Evolutionary conservation across 2,329 filamentous ascomycete species (phyloP), one percentile per base, ranked within the genome.

Genomic region (Fusarium bulbicola): DNA sequence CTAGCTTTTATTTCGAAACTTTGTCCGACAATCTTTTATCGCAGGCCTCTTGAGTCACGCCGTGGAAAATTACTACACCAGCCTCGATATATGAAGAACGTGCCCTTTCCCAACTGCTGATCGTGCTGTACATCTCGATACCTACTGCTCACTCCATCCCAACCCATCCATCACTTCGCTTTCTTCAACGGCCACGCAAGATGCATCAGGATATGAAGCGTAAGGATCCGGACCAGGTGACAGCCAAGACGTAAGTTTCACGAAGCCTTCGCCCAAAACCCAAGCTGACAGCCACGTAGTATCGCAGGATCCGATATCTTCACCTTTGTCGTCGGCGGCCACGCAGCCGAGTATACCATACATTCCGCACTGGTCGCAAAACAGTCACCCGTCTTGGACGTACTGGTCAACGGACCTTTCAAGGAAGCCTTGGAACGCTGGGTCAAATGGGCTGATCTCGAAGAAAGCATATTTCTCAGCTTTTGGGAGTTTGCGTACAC

Each of bases 231-330:
- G 14, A 18, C 1, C 3, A 28, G 3, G 5, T 2, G 3, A 18
- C 24, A n/a, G 18, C 14, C 12, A 40, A 13, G 24, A 39, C 4
- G 50, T 30, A n/a, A 40, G 13, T 1, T 8, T 13, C 24, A 2
- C 4, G 3, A 9, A 6, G 15, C 9, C 13, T 13, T 12, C 3
- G 2, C 2, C 24, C 6, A 0, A 10, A 3, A 11, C 1, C 11
- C 3, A n/a, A 30, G n/a, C 50, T 54, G 20, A 40, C 24, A 40
- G 11, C 6, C 14, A 7, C 1, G 6, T 7, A 40, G 34, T 18
- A 18, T 54, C 15, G 34, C 50, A 2, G 21, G 0, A 6, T 54
- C 50, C 11, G 18, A 54, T 7, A 0, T 16, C 1, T 54, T 40
- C 34, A n/a, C 11, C 1, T 54, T 54, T 11, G 1, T 54, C 11